phyloP scores from a whole-genome alignment of 1,139 yeast species.

The Scheffersomyces titani region DNA sequence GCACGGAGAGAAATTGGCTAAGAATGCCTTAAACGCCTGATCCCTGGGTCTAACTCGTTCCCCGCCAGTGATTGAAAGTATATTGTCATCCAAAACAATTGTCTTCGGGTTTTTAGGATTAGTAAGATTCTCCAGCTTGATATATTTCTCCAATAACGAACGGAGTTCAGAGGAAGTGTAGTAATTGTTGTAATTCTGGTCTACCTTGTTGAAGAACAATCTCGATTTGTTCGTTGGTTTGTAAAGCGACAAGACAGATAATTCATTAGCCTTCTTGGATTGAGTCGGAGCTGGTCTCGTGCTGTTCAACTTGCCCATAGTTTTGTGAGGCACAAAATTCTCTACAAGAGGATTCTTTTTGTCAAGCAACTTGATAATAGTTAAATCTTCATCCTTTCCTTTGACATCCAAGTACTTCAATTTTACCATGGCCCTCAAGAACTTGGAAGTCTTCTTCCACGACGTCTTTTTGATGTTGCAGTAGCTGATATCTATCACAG shows the following conservation, averaged over 20 bases:
- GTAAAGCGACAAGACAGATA: slow-evolving; percentile 44
- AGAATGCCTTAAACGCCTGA: slow-evolving; percentile 48
- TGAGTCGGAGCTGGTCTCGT: slow-evolving; percentile 16
- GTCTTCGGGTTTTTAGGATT: slow-evolving; percentile 45
- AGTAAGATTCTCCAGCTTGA: slow-evolving; percentile 52
- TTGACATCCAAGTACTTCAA: slow-evolving; percentile 62
- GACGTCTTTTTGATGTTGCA: slow-evolving; percentile 78
- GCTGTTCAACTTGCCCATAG: slow-evolving; percentile 27
- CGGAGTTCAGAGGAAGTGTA: slow-evolving; percentile 61
- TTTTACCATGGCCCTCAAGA: slow-evolving; percentile 83
- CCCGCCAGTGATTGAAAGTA: slow-evolving; percentile 27
- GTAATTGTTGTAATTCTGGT: slow-evolving; percentile 32
- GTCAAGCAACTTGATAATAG: slow-evolving; percentile 52
- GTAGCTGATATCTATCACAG: slow-evolving; percentile 50
- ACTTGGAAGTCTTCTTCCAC: slow-evolving; percentile 88
- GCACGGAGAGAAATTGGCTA: slow-evolving; percentile 56
- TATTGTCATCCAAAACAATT: slow-evolving; percentile 54
- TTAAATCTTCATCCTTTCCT: slow-evolving; percentile 77
- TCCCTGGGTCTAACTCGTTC: slow-evolving; percentile 47
- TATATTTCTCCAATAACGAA: slow-evolving; percentile 53
- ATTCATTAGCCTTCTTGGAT: slow-evolving; percentile 24
- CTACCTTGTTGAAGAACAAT: slow-evolving; percentile 50
- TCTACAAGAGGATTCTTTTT: slow-evolving; percentile 49
- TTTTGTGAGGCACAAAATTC: slow-evolving; percentile 64
- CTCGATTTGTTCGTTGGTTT: slow-evolving; percentile 57